These are phyloP conservation scores for Amaranthus palmeri DNA, from an alignment of 148 eudicot genomes.

Conservation along the genomic window DNA sequence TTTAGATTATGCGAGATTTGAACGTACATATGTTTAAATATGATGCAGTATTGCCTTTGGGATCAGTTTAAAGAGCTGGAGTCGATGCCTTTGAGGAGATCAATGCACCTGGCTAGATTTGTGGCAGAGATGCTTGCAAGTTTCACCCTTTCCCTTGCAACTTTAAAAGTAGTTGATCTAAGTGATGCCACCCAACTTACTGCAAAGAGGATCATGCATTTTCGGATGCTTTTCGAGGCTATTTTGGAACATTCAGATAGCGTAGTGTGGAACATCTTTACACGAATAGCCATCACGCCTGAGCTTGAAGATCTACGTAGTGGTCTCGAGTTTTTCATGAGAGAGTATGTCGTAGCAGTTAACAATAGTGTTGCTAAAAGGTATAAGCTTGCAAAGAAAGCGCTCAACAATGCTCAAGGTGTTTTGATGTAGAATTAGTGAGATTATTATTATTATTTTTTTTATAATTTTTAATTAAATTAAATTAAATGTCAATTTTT, in stretches of 20 bases:
- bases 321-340: slow-evolving; percentile 68
- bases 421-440: slow-evolving; percentile 38
- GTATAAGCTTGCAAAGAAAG: slow-evolving; percentile 72
- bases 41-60: slow-evolving; percentile 79
- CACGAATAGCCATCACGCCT: slow-evolving; percentile 61
- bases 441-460: no score
- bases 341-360: slow-evolving; percentile 45
- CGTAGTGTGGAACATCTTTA: slow-evolving; percentile 72
- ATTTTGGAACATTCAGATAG: slow-evolving; percentile 60
- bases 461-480: neutral
- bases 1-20: no score
- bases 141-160: slow-evolving; percentile 74
- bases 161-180: slow-evolving; percentile 63
- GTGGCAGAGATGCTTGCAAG: slow-evolving; percentile 67
- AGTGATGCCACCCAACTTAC: slow-evolving; percentile 47
- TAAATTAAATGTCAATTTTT: slow-evolving; percentile 11
- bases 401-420: slow-evolving; percentile 68
- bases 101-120: slow-evolving; percentile 75
- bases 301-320: slow-evolving; percentile 64
- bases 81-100: slow-evolving; percentile 67
- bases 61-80: slow-evolving; percentile 88
- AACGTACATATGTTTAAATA: neutral
- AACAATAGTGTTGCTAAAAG: slow-evolving; percentile 37
- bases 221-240: slow-evolving; percentile 73
- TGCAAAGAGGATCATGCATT: slow-evolving; percentile 71